Conservation (phyloP, 768 basidiomycete species). For the Kwoniella botswanensis region DNA sequence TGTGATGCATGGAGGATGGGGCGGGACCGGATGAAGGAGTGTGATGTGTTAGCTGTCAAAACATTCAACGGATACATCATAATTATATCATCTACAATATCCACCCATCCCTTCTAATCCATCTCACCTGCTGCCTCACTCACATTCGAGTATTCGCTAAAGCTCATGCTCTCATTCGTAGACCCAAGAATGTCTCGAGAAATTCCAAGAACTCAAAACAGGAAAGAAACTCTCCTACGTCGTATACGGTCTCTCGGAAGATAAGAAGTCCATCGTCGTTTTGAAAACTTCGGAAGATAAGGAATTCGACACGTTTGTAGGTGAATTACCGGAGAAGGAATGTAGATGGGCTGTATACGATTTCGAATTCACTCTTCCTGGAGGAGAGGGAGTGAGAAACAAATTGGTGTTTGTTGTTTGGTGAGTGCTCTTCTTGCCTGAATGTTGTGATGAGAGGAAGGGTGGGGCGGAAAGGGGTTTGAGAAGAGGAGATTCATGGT, state of each 20-base stretch:
- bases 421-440: constrained; percentile 63
- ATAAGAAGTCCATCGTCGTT: constrained; percentile 70
- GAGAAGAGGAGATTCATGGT: not conserved
- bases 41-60: too few species aligned
- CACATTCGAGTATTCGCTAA: not conserved
- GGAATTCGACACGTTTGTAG: constrained; percentile 74
- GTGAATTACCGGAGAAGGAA: constrained; percentile 72
- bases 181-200: constrained; percentile 69
- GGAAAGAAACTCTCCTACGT: constrained; percentile 81
- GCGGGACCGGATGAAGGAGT: not conserved
- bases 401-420: constrained; percentile 85
- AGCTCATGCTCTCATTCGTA: constrained; percentile 40
- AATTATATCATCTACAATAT: too few species aligned
- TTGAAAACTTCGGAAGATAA: constrained; percentile 66
- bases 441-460: not conserved
- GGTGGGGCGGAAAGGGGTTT: not conserved
- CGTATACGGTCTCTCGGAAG: constrained; percentile 68
- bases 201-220: constrained; percentile 74
- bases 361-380: constrained; percentile 71
- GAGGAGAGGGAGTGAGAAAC: constrained; percentile 74
- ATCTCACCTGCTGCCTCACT: not conserved
- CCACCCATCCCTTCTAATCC: too few species aligned
- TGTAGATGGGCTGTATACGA: constrained; percentile 94
- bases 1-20: not conserved
- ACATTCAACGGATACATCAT: too few species aligned